Percentiles rank a stretch among this genome's conserved stretches.
These are phyloP conservation scores for Exophiala phaeomuriformis DNA, from an alignment of 2,329 filamentous ascomycete genomes.

Conservation along the genomic window DNA sequence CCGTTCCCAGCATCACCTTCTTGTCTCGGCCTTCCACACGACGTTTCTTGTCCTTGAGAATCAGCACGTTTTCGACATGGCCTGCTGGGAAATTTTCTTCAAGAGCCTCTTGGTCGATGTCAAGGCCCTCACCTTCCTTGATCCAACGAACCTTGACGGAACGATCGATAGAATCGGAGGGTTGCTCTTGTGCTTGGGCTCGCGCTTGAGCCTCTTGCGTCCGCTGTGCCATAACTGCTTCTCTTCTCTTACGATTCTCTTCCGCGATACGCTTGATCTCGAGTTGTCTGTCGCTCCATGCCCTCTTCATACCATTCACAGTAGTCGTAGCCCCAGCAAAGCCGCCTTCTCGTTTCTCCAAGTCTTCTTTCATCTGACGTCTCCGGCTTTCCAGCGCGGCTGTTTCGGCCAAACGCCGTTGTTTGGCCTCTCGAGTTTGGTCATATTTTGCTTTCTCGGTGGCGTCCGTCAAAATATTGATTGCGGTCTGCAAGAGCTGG, in stretches of 20 bases:
- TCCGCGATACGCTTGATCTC: slow-evolving; percentile 49
- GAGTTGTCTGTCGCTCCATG: slow-evolving; percentile 47
- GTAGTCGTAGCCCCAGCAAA: slow-evolving; percentile 24
- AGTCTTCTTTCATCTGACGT: slow-evolving; percentile 73
- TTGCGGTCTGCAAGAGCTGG: slow-evolving; percentile 76
- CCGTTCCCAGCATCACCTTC: slow-evolving; percentile 47
- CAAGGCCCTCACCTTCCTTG: slow-evolving; percentile 40
- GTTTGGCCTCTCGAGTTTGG: slow-evolving; percentile 61
- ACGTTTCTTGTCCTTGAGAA: slow-evolving; percentile 48
- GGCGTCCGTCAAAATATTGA: slow-evolving; percentile 69
- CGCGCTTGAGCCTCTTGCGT: slow-evolving; percentile 34
- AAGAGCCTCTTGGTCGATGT: slow-evolving; percentile 45
- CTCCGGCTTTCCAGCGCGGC: slow-evolving; percentile 66
- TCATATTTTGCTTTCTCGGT: slow-evolving; percentile 71
- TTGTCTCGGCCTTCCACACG: slow-evolving; percentile 44
- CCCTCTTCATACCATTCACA: slow-evolving; percentile 50
- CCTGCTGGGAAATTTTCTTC: slow-evolving; percentile 49
- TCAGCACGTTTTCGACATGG: slow-evolving; percentile 48
- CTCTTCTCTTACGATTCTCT: slow-evolving; percentile 44
- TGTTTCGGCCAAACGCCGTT: slow-evolving; percentile 62
- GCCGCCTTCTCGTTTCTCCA: slow-evolving; percentile 60
- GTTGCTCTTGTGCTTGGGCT: slow-evolving; percentile 31
- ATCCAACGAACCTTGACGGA: slow-evolving; percentile 53
- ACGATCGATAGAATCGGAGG: slow-evolving; percentile 40
- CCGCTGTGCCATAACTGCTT: slow-evolving; percentile 41